Evolutionary conservation across 2,329 filamentous ascomycete genomes (phyloP), one percentile per base, ranked within the genome.

Genomic region (Aspergillus sp.): DNA sequence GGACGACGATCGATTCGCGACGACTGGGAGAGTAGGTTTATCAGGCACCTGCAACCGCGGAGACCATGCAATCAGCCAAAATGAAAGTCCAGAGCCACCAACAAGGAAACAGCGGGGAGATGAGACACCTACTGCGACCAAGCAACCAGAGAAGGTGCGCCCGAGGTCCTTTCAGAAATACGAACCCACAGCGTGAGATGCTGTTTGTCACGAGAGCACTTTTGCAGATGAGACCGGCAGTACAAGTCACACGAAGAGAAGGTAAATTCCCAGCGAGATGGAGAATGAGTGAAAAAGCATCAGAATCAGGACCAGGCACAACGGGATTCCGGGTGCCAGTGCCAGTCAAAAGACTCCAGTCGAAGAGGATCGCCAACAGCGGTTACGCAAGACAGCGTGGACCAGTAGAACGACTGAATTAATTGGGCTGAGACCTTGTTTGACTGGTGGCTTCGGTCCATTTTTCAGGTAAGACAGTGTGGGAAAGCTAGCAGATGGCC

Each of bases 371-470:
- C 59, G 59, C 54, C 59, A 53, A 31, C 50, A 22, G 56, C 56
- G 59, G 59, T 61, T 61, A 61, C 59, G 59, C 59, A 61, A 61
- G 45, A 57, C 59, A 49, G 13, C 34, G 46, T 57, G 54, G 57
- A 49, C 57, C 57, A 59, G 46, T 49, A 52, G 38, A 53, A 38
- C 7, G 41, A 56, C 47, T 22, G 47, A 50, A 48, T 57, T 6
- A 45, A 61, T 61, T 57, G 53, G 59, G 15, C 25, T 31, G 53
- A 41, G 41, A 28, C 48, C 47, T 57, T 55, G 7, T 28, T 25
- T 54, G 34, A 30, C 51, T 60, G 23, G 38, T 38, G 49, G 15
- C 19, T 46, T 45, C 43, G 43, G 47, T 46, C 53, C 47, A 57
- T 50, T 25, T 41, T 41, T 41, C 34, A 41, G 34, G 34, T 41